A percentile compares a stretch with the other conserved stretches of the same genome.
Evolutionary conservation across 73 alveolate species (phyloP).

Genomic region (Paramecium sonneborni): DNA sequence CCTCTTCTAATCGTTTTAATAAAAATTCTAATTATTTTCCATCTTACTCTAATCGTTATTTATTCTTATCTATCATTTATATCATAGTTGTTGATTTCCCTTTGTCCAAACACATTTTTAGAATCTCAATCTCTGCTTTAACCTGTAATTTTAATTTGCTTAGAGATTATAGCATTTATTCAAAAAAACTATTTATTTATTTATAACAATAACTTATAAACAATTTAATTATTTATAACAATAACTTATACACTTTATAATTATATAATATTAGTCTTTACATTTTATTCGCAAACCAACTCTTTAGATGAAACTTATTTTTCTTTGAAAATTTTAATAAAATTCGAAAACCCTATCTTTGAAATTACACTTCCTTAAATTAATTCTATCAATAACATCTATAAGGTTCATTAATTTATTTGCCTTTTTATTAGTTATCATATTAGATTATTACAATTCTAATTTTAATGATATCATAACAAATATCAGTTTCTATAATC

Average conservation of each 20-base stretch:
- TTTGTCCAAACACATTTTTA: conserved; percentile 2
- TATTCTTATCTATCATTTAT: neutral
- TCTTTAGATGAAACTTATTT: too few species aligned
- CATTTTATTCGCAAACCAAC: too few species aligned
- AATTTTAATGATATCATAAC: too few species aligned
- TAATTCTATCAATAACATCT: too few species aligned
- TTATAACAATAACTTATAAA: neutral
- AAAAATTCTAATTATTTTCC: neutral
- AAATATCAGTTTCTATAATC: too few species aligned
- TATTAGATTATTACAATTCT: too few species aligned
- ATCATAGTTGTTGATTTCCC: conserved; percentile 1
- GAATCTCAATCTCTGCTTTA: neutral
- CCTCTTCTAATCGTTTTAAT: neutral
- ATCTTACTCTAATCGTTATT: neutral
- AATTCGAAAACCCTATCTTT: neutral
- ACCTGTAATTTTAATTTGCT: neutral
- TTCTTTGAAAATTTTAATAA: too few species aligned
- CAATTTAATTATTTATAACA: neutral
- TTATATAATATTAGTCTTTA: neutral
- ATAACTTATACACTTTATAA: neutral
- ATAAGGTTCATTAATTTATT: too few species aligned
- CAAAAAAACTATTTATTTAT: neutral
- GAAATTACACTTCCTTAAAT: too few species aligned
- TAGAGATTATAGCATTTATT: neutral
- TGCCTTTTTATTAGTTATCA: too few species aligned